Conservation (phyloP, 2,329 filamentous ascomycete species). For the Tolypocladium ovalisporum region DNA sequence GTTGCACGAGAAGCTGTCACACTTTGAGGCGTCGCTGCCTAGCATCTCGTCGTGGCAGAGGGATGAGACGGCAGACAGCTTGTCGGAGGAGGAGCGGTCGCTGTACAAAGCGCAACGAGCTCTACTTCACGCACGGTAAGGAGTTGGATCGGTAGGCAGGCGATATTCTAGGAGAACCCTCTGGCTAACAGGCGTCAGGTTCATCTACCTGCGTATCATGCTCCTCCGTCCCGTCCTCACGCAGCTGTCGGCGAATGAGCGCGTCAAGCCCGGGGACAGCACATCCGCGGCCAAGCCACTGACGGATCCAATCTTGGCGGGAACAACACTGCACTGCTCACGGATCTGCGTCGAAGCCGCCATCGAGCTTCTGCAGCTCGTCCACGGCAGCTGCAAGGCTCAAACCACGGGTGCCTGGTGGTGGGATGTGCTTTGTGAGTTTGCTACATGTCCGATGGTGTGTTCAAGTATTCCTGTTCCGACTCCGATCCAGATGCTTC, state of each 20-base stretch:
- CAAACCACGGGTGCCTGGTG: conserved; percentile 20
- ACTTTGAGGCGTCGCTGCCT: conserved; percentile 3
- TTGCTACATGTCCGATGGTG: neutral
- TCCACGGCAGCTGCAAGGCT: conserved; percentile 16
- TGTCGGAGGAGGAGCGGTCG: neutral
- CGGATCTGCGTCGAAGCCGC: conserved; percentile 18
- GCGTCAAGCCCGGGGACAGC: neutral
- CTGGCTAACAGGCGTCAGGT: neutral
- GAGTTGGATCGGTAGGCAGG: neutral
- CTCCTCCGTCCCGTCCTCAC: conserved; percentile 10
- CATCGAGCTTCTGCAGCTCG: conserved; percentile 16
- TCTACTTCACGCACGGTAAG: conserved; percentile 1
- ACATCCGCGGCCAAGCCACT: conserved; percentile 1
- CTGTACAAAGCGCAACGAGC: neutral
- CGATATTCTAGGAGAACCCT: too few species aligned
- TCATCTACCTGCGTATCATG: conserved; percentile 7
- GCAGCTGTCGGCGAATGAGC: conserved; percentile 10
- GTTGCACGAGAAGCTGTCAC: conserved; percentile 4
- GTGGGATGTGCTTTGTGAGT: conserved; percentile 27
- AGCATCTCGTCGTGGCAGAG: conserved; percentile 1
- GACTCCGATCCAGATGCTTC: conserved; percentile 4
- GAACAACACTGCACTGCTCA: conserved; percentile 13
- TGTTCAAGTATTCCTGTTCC: neutral
- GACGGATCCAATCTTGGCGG: neutral
- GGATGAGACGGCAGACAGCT: neutral